phyloP scores from a whole-genome alignment of 495 filamentous ascomycete genomes.

The Hypoxylon fuscum region DNA sequence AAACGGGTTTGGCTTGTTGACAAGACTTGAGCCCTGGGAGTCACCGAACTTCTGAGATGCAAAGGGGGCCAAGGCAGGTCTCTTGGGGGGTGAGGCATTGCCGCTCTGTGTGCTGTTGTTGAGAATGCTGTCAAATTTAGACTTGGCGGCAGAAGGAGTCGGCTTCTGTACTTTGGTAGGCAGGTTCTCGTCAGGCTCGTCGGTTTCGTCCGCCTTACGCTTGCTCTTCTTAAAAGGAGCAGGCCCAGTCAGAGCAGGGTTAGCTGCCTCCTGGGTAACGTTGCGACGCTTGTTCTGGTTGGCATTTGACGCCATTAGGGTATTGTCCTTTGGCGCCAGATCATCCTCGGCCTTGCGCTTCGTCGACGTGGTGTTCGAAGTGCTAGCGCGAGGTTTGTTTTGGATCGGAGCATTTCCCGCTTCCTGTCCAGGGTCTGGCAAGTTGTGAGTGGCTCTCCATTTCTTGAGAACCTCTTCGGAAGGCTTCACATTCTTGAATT shows the following conservation, averaged over 20 bases:
- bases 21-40: slow-evolving; percentile 22
- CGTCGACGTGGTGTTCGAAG: slow-evolving; percentile 21
- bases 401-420: slow-evolving; percentile 37
- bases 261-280: slow-evolving; percentile 34
- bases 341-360: slow-evolving; percentile 62
- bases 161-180: slow-evolving; percentile 69
- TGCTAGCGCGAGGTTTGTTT: slow-evolving; percentile 9
- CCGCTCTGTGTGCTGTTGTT: slow-evolving; percentile 47
- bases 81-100: slow-evolving; percentile 33
- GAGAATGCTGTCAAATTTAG: slow-evolving; percentile 57
- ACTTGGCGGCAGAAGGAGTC: slow-evolving; percentile 59
- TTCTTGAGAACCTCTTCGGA: slow-evolving; percentile 58
- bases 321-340: slow-evolving; percentile 43
- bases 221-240: slow-evolving; percentile 51
- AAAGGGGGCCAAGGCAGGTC: slow-evolving; percentile 25
- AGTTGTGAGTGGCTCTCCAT: slow-evolving; percentile 57
- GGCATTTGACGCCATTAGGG: slow-evolving; percentile 45
- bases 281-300: slow-evolving; percentile 58
- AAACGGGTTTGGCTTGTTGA: slow-evolving; percentile 45
- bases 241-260: slow-evolving; percentile 37
- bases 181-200: slow-evolving; percentile 61
- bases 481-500: slow-evolving; percentile 62
- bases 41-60: slow-evolving; percentile 34
- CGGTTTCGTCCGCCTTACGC: slow-evolving; percentile 54
- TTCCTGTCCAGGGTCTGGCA: slow-evolving; percentile 49